phyloP scores from a whole-genome alignment of 2,329 filamentous ascomycete species.

The Aureobasidium sp. region DNA sequence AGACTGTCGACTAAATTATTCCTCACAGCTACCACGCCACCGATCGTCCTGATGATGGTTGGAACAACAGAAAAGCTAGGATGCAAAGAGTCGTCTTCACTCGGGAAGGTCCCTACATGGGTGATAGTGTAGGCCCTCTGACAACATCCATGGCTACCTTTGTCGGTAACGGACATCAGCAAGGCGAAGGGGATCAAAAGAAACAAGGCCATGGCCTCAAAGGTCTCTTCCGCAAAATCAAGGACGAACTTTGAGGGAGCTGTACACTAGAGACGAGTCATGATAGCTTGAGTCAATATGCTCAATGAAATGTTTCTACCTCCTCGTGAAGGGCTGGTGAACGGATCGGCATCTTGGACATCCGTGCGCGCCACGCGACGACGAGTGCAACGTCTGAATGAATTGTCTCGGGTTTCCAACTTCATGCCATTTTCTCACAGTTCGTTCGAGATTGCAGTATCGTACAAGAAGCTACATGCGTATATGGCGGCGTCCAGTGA shows the following conservation, averaged over 20 bases:
- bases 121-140: constrained; percentile 40
- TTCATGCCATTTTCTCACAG: neutral
- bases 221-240: constrained; percentile 22
- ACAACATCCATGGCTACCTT: constrained; percentile 26
- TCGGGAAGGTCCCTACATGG: constrained; percentile 46
- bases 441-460: neutral
- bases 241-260: constrained; percentile 20
- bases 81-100: constrained; percentile 46
- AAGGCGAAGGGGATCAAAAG: constrained; percentile 10
- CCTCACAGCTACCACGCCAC: constrained; percentile 47
- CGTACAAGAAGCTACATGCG: neutral
- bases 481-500: neutral
- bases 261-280: neutral
- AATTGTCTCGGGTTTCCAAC: neutral
- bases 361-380: constrained; percentile 5
- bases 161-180: constrained; percentile 6
- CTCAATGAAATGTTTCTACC: neutral
- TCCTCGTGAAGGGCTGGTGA: neutral
- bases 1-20: neutral
- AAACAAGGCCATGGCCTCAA: constrained; percentile 21
- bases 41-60: constrained; percentile 47
- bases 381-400: neutral
- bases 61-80: constrained; percentile 49
- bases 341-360: neutral
- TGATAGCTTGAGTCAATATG: neutral